A percentile compares a stretch with the other conserved stretches of the same genome.
These are phyloP conservation scores for Xerocomus brunneocitrinus DNA, from an alignment of 768 basidiomycete species.

Conservation along the genomic window DNA sequence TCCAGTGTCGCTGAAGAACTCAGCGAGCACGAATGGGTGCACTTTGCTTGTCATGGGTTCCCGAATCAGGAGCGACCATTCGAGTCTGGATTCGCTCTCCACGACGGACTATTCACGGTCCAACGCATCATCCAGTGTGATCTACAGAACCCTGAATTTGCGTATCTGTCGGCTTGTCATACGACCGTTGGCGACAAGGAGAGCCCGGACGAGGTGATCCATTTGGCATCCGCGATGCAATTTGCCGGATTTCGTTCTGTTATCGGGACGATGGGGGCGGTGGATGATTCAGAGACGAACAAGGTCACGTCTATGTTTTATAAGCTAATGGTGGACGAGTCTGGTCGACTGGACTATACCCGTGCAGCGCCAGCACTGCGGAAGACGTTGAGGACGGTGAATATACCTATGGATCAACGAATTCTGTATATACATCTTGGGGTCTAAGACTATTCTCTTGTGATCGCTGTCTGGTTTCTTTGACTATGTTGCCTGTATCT, in stretches of 20 bases:
- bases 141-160: constrained; percentile 4
- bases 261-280: neutral
- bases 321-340: neutral
- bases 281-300: neutral
- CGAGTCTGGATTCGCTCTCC: neutral
- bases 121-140: constrained; percentile 2
- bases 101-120: constrained; percentile 3
- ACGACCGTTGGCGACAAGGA: neutral
- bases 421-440: constrained; percentile 12
- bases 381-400: neutral
- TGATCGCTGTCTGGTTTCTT: no score
- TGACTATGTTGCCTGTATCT: no score
- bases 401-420: constrained; percentile 9
- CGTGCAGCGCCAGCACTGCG: constrained; percentile 3
- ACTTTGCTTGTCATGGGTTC: neutral
- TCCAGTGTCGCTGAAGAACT: neutral
- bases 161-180: constrained; percentile 7
- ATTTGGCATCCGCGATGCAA: neutral
- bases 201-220: neutral
- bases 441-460: neutral
- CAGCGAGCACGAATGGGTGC: neutral
- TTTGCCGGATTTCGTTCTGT: neutral
- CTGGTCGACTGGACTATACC: neutral
- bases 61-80: neutral
- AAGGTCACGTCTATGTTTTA: neutral